Base-by-base conservation (phyloP, 768 basidiomycete species). In the Hericium coralloides region DNA sequence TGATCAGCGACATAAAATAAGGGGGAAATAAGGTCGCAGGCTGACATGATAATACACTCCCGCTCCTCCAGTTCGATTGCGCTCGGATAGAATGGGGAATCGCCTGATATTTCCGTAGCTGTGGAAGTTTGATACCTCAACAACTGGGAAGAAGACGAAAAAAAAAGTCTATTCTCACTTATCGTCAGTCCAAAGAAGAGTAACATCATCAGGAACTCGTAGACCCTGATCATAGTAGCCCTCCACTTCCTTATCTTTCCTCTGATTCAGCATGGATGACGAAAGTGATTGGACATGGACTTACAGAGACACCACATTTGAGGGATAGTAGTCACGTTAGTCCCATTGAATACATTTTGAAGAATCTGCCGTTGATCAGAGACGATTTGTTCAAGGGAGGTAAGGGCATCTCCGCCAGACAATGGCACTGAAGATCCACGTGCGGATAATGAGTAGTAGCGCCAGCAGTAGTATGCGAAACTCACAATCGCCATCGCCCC, bases 61-160 rank as follows among this genome's bases (percentile, higher is more conserved):
- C 25, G 84, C 81, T 43, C 87, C 84, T 49, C 84, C 87, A 4
- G 77, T 79, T 52, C 84, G 74, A 62, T 80, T 81, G 15, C 81
- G 74, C 63, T 85, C 83, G 15, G 70, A 72, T 6, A 69, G 65
- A 8, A 77, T 63, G 1, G 83, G 83, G 60, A 79, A 80, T 20
- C 86, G 79, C 38, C 84, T 80, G 52, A 88, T 75, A 64, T 87
- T 87, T 3, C 86, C 86, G 78, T 79, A 88, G 68, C 82, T 83
- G 53, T 4, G 18, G 22, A 53, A 4, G 55, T 41, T 48, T n/a
- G 12, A 14, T 45, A 15, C 3, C 15, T 36, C 12, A 58, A n/a
- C 3, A 20, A 15, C 47, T 23, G 43, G 23, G 23, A 38, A 2
- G 15, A 45, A 10, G 45, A 56, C n/a, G 10, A 9, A 2, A 8